phyloP scores from a whole-genome alignment of 73 alveolate species.

The Diophrys appendiculata region DNA sequence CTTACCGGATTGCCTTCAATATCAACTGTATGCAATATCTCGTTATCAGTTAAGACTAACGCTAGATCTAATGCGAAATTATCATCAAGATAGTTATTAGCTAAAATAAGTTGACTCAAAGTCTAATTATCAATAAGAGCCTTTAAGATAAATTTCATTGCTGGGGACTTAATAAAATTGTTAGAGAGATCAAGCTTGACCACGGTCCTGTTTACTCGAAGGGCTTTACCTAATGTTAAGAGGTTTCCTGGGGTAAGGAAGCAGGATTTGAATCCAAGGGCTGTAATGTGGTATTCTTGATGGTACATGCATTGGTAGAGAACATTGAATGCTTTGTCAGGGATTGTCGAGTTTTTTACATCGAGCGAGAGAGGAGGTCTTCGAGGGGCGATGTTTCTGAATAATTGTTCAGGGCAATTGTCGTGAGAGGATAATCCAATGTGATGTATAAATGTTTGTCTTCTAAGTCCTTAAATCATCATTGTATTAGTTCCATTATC shows the following conservation, averaged over 20 bases:
- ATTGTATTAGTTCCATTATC: constrained; percentile 21
- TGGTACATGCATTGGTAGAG: constrained; percentile 6
- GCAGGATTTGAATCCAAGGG: constrained; percentile 34
- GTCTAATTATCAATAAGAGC: constrained; percentile 45
- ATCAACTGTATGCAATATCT: constrained; percentile 36
- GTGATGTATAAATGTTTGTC: constrained; percentile 11
- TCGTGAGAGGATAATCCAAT: constrained; percentile 35
- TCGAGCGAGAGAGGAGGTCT: constrained; percentile 48
- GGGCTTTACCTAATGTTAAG: constrained; percentile 19
- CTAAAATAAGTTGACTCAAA: constrained; percentile 24
- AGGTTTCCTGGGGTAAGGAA: constrained; percentile 25
- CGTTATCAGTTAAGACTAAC: constrained; percentile 28
- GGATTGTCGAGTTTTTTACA: constrained; percentile 34
- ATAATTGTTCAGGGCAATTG: constrained; percentile 30
- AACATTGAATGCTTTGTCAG: constrained; percentile 21
- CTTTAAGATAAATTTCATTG: constrained; percentile 32
- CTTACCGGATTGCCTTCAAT: constrained; percentile 34
- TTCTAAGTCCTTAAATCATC: constrained; percentile 43
- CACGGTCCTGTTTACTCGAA: constrained; percentile 48
- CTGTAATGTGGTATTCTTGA: constrained; percentile 30
- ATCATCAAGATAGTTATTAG: constrained; percentile 28
- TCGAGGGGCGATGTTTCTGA: constrained; percentile 22
- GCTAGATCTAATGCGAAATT: constrained; percentile 47
- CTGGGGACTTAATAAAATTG: constrained; percentile 40
- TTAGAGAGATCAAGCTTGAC: constrained; percentile 40